Evolutionary conservation across 441 rosid species (phyloP), one percentile per base, ranked within the genome.

Genomic region (Croton setiger): DNA sequence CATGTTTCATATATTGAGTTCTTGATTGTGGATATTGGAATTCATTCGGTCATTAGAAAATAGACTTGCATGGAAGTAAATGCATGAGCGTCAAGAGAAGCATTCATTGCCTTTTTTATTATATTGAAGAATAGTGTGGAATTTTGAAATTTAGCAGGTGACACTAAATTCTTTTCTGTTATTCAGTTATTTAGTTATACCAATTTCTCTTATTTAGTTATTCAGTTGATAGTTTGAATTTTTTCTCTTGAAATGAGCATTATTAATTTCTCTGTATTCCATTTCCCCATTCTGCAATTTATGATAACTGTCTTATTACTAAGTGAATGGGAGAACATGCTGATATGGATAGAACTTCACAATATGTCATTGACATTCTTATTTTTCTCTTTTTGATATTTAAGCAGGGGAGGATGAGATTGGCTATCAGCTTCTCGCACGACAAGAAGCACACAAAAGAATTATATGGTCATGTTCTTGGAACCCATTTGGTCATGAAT

Each of bases 381-480:
- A 10, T 62, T 4, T 23, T 44, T 27, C 47, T 31, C 20, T 35
- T 23, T 15, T 4, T 63, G 9, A 35, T 44, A 4, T 65, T 47
- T 53, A 54, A 70, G 84, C 59, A 86, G 98, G 79, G 21, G 69
- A 62, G 3, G 79, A 78, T 35, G 90, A 83, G 70, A 74, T 84
- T 31, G 74, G 78, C 67, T 78, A 81, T 76, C 80, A 75, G 70
- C 89, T 92, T 49, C 59, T 94, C 64, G 89, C 83, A 35, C 87
- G 84, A 76, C 87, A 83, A 67, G 95, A 92, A 78, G 97, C 93
- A 23, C 99, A 92, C 86, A 90, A 94, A 81, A 85, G 99, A 80
- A 92, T 95, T 76, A 95, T 95, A 74, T 92, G 99, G 99, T 80
- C 99, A 23, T 95, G 97, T 78, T 81, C 95, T 54, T 95, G 98